Evolutionary conservation across 768 basidiomycete species (phyloP).

Genomic region (Mycena vulgaris): DNA sequence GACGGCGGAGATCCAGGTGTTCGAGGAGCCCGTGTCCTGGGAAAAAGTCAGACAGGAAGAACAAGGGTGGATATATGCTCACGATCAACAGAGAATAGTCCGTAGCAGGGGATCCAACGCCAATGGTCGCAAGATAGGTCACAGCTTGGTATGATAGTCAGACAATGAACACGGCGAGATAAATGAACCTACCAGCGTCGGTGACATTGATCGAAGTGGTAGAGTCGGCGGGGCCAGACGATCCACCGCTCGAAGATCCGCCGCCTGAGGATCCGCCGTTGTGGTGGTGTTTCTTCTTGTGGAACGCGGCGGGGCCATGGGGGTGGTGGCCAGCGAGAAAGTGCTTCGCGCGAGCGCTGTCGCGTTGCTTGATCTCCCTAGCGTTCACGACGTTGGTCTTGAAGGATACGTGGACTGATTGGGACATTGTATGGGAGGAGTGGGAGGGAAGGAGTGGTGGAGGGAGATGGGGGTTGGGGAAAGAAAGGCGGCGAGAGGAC

Average conservation of each 20-base stretch:
- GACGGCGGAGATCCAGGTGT: slow-evolving; percentile 65
- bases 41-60: background rate
- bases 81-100: slow-evolving; percentile 40
- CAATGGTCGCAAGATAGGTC: slow-evolving; percentile 26
- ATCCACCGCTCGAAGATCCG: background rate
- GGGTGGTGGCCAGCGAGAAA: slow-evolving; percentile 30
- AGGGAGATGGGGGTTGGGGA: slow-evolving; percentile 14
- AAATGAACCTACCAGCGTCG: slow-evolving; percentile 20
- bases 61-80: slow-evolving; percentile 13
- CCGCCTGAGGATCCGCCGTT: background rate
- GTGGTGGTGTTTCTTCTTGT: background rate
- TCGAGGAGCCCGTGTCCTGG: slow-evolving; percentile 54
- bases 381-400: slow-evolving; percentile 25
- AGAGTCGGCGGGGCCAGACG: background rate
- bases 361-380: slow-evolving; percentile 25
- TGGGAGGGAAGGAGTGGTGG: background rate
- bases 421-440: slow-evolving; percentile 11
- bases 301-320: slow-evolving; percentile 14
- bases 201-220: slow-evolving; percentile 8
- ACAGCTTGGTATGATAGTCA: slow-evolving; percentile 31
- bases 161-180: background rate
- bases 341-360: slow-evolving; percentile 29
- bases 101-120: slow-evolving; percentile 20
- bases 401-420: slow-evolving; percentile 24
- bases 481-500: slow-evolving; percentile 5